Evolutionary conservation across 2,329 filamentous ascomycete species (phyloP), one percentile per base, ranked within the genome.

Genomic region (Microdochium bolleyi): DNA sequence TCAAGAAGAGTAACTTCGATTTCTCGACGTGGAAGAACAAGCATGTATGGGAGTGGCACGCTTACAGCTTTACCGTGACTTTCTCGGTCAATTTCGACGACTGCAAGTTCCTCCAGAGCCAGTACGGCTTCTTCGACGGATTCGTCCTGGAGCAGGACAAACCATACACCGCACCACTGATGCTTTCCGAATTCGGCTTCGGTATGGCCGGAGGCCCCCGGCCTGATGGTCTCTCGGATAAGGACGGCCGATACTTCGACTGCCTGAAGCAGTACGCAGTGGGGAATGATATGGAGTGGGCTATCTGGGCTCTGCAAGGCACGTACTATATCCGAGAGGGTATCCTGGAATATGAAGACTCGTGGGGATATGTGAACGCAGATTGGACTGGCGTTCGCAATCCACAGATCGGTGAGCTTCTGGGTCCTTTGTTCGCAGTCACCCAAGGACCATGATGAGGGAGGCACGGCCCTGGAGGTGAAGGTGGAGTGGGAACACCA

Each of bases 41-140:
- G 65, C 71, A 79, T 58, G 78, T 83, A 13, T 83, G 79, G 78
- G 80, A 84, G 65, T 74, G 78, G 60, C 80, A 84, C 66, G 72
- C 75, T 27, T 84, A 83, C 70, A 70, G 68, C 54, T 82, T 78
- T 65, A 79, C 77, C 24, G 69, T 77, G 13, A 77, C 71, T 3
- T 77, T 71, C 55, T 69, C 69, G 21, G 62, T 71, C 54, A 55
- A 64, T 25, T 64, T 71, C 27, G 67, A 64, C n/a, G 67, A 66
- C 59, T 82, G 79, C 65, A 64, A 60, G 37, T 37, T 72, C 19
- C 67, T 72, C 48, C 68, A 71, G 61, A 56, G 66, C 24, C 60
- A 73, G 54, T 77, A 79, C 55, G 78, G 78, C 19, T 60, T 65
- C 1, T 70, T 75, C 41, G 70, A 70, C 55, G 79, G 79, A 5